phyloP scores from a whole-genome alignment of 371 early-diverging fungal genomes.

The Circinella umbellata region DNA sequence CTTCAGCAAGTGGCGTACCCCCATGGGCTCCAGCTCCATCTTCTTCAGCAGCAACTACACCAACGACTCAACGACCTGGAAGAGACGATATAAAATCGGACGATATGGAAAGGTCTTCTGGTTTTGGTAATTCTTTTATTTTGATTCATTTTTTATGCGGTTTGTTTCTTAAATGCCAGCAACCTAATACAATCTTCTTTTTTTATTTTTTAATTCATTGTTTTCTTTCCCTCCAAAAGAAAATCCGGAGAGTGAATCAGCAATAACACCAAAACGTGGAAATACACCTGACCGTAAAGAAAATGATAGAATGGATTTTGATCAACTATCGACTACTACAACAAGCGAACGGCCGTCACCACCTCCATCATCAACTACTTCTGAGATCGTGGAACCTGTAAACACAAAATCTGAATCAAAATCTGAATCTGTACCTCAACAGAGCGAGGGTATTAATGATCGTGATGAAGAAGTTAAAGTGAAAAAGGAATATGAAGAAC shows the following conservation, averaged over 20 bases:
- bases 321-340: not conserved
- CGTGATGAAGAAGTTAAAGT: not conserved
- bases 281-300: not conserved
- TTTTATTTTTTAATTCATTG: not conserved
- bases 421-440: not conserved
- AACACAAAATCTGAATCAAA: not conserved
- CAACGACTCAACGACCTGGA: not conserved
- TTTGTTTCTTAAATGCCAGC: not conserved
- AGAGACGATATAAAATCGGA: slow-evolving; percentile 1
- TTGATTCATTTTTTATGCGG: not conserved
- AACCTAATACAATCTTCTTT: not conserved
- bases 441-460: not conserved
- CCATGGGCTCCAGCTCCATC: not conserved
- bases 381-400: not conserved
- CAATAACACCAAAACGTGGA: not conserved
- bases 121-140: not conserved
- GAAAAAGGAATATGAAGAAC: not conserved
- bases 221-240: not conserved
- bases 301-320: not conserved
- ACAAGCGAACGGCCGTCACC: not conserved
- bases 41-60: not conserved
- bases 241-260: not conserved
- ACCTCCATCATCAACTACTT: not conserved
- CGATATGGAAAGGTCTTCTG: not conserved
- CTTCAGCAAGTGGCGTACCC: not conserved